Evolutionary conservation across 495 filamentous ascomycete genomes (phyloP).

Genomic region (Penicillium coffeae): DNA sequence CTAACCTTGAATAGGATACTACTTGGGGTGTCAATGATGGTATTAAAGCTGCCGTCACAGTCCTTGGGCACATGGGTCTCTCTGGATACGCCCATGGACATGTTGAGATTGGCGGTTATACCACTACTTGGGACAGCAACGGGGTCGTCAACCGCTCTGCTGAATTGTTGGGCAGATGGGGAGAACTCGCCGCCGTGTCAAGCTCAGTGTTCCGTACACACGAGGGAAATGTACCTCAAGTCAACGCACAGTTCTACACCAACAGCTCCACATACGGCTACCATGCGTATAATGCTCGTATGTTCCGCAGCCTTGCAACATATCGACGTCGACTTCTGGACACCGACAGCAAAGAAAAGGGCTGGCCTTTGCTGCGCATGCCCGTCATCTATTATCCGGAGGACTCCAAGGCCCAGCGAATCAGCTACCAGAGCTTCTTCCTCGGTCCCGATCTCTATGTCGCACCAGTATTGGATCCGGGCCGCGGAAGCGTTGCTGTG

Average conservation of each 20-base stretch:
- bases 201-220: conserved; percentile 23
- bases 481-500: conserved; percentile 14
- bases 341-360: conserved; percentile 19
- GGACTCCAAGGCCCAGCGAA: conserved; percentile 16
- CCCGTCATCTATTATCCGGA: conserved; percentile 22
- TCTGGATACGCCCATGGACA: conserved; percentile 24
- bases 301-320: conserved; percentile 19
- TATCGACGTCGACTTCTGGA: conserved; percentile 22
- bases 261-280: conserved; percentile 19
- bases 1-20: conserved; percentile 6
- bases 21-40: conserved; percentile 26
- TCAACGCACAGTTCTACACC: conserved; percentile 24
- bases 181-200: conserved; percentile 20
- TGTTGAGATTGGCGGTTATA: conserved; percentile 23
- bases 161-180: conserved; percentile 24
- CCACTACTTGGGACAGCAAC: conserved; percentile 17
- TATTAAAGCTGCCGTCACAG: conserved; percentile 23
- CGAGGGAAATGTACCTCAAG: conserved; percentile 21
- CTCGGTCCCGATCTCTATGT: conserved; percentile 23
- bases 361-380: conserved; percentile 25
- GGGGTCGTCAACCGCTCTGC: conserved; percentile 21
- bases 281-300: conserved; percentile 22
- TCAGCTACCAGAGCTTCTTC: conserved; percentile 26
- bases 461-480: conserved; percentile 20
- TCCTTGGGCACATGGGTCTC: conserved; percentile 25